Base-by-base conservation (phyloP, 176 grass and related monocot genomes). In the Aegilops tauschii region DNA sequence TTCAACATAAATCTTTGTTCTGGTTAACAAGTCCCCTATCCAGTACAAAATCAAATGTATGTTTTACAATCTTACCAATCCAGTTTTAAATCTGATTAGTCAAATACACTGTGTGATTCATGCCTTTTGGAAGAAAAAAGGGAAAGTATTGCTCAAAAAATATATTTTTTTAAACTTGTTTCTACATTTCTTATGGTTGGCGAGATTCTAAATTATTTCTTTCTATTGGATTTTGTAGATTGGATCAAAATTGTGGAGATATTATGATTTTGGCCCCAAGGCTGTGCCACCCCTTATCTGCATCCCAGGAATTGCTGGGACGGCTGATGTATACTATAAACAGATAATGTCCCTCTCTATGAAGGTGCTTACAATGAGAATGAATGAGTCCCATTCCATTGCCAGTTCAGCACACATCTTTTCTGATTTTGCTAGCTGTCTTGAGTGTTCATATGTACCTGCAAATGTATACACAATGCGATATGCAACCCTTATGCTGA, bases 261-360 rank as follows among this genome's bases (percentile, higher is more conserved):
- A 98, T 79, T 98, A 98, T 69, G 96, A 98, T 82, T 98, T 98
- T 90, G 96, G 96, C 14, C 96, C 96, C 29, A 98, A 98, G 90
- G 36, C 77, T 78, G 93, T 96, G 68, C 93, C 82, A 3, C 90
- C 96, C n/a, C 86, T 98, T 63, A 83, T 98, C 63, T 98, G 96
- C 85, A 98, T 98, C 74, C 96, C 96, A 28, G 96, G 96, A 83
- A 96, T 96, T 88, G 92, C 96, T 73, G 93, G 93, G 62, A 98
- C 96, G 25, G 92, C 96, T 84, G 96, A 98, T 91, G 96, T 98
- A 29, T 98, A 98, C 82, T 98, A 98, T 83, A 98, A 98, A 61
- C 96, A 98, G 86, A 95, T 98, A 50, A 98, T 98, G 96, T 85
- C 93, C 62, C 92, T 98, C 8, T 93, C 88, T 71, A 91, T 91